Evolutionary conservation across 2,329 filamentous ascomycete species (phyloP).

Genomic region (Purpureocillium takamizusanense): DNA sequence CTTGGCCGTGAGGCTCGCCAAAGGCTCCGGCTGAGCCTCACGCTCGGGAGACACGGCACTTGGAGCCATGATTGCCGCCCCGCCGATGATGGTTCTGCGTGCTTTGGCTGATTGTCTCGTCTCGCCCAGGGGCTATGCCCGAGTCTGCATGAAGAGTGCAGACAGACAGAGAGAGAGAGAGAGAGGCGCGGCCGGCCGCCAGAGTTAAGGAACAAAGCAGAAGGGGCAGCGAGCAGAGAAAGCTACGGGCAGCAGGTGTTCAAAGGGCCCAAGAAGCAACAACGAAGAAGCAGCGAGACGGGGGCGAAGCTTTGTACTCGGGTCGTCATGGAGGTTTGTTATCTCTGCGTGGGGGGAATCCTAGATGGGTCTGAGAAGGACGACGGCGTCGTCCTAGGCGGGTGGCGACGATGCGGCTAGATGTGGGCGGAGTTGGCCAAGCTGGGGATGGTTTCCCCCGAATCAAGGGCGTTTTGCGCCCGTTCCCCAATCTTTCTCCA

Average conservation of each 20-base stretch:
- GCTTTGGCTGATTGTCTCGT: background rate
- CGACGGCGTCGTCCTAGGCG: slow-evolving; percentile 3
- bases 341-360: too few species aligned
- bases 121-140: background rate
- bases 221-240: background rate
- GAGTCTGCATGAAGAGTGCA: too few species aligned
- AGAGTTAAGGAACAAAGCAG: too few species aligned
- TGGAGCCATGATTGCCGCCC: slow-evolving; percentile 38
- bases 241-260: background rate
- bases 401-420: slow-evolving; percentile 2
- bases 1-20: slow-evolving; percentile 51
- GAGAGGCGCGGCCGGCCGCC: too few species aligned
- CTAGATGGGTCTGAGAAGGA: background rate
- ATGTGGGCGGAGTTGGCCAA: background rate
- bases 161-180: too few species aligned
- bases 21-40: slow-evolving; percentile 21
- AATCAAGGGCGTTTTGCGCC: too few species aligned
- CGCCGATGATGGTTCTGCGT: background rate
- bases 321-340: background rate
- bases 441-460: too few species aligned
- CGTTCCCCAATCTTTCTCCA: background rate
- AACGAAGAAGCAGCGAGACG: background rate
- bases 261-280: slow-evolving; percentile 1
- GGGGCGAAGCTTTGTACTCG: slow-evolving; percentile 1
- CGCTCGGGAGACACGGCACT: slow-evolving; percentile 42